Evolutionary conservation across 805 yeast genomes (phyloP), one percentile per base, ranked within the genome.

Genomic region (Saccharomycopsis vini): DNA sequence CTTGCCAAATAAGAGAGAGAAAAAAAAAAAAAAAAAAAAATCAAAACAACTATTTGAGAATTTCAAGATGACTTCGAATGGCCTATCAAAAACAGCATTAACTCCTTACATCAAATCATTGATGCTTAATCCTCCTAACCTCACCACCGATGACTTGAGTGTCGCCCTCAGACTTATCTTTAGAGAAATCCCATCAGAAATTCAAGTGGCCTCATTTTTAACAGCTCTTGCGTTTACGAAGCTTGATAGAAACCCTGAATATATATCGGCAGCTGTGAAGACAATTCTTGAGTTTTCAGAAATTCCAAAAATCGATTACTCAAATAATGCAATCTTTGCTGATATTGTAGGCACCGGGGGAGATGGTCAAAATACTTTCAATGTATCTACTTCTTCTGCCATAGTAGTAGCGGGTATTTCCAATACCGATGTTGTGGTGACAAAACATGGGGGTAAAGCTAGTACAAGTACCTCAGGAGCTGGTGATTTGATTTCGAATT

Each of bases 271-370:
- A 6, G 96, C 97, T 0, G 96, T 87, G 0, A 65, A 67, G 18
- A 78, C 92, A 2, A 74, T 90, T 21, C 64, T 84, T 48, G 75
- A 76, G 53, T 80, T 72, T 53, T 78, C 92, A 5, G 72, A 71
- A 39, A 52, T 67, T 9, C 50, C 50, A 15, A 22, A 35, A 2
- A 73, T 86, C n/a, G 64, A 70, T 7, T 59, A 69, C 2, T 73
- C 72, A 32, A 82, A 82, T 0, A 21, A 35, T 13, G 18, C 6
- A 19, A 15, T 29, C 10, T 81, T 73, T 52, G 69, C 81, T 4
- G 99, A 92, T 60, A 85, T 92, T 24, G 99, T 92, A 4, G 99
- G 99, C 1, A 92, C 99, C 0, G 99, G 99, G 22, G 99, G 99
- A 13, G 99, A 92, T 59, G 96, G 96, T 2, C 95, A 92, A 58